A percentile compares a stretch with the other conserved stretches of the same genome.
Evolutionary conservation across 257 asterid species (phyloP).

Genomic region (Solanum pennellii): DNA sequence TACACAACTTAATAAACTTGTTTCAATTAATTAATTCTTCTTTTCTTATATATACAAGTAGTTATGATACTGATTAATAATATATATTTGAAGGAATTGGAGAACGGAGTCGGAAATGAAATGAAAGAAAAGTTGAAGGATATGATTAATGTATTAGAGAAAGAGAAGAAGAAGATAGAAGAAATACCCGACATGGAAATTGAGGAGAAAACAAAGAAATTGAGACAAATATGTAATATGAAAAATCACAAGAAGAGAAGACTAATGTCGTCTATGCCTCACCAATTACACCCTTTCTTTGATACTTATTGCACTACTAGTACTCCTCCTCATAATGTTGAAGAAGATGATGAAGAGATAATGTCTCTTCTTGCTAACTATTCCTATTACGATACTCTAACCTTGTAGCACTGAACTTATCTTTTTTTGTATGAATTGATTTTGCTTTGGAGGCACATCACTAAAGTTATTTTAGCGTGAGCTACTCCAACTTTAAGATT

Average conservation of each 20-base stretch:
- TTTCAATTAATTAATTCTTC: too few relatives aligned
- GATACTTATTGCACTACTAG: background rate
- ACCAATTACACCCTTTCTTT: background rate
- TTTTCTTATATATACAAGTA: too few relatives aligned
- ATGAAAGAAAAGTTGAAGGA: background rate
- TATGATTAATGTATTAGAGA: constrained; percentile 21
- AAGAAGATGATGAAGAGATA: constrained; percentile 1
- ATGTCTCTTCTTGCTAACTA: constrained; percentile 16
- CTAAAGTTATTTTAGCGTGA: background rate
- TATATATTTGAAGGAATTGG: constrained; percentile 27
- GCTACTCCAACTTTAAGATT: background rate
- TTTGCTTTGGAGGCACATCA: background rate
- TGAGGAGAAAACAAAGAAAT: constrained; percentile 44
- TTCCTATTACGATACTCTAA: constrained; percentile 10
- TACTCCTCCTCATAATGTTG: background rate
- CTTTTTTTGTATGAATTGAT: background rate
- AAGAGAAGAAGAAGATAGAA: constrained; percentile 31
- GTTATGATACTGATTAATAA: too few relatives aligned
- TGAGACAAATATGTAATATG: constrained; percentile 38
- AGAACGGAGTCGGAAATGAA: constrained; percentile 22
- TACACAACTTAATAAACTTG: too few relatives aligned
- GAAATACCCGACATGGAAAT: constrained; percentile 40
- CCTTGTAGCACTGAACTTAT: background rate
- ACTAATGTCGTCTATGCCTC: constrained; percentile 12
- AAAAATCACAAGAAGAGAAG: constrained; percentile 12